Conservation (phyloP, 305 asterid species). For the Fraxinus velutina region DNA sequence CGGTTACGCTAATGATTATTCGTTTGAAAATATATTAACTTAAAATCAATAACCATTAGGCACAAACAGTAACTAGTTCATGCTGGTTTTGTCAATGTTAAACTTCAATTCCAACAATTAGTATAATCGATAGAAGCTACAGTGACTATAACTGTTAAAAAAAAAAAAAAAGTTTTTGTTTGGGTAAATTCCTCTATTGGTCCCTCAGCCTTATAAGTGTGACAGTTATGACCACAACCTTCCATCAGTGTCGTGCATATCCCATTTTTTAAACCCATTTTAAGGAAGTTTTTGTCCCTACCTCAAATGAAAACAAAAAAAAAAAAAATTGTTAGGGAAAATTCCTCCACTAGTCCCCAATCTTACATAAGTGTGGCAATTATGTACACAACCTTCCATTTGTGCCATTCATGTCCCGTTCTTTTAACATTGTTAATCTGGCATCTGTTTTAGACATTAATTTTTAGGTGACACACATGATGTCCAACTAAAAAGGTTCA, state of each 20-base stretch:
- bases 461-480: not conserved
- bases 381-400: not conserved
- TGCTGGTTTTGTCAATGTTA: too few relatives aligned
- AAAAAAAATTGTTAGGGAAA: not conserved
- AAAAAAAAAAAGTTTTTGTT: not conserved
- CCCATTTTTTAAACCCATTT: not conserved
- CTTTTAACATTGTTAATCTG: not conserved
- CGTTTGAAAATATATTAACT: too few relatives aligned
- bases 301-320: not conserved
- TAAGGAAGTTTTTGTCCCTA: not conserved
- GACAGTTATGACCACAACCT: not conserved
- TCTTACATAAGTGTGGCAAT: not conserved
- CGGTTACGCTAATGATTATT: not conserved
- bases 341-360: not conserved
- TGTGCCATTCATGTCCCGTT: not conserved
- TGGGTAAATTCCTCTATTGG: not conserved
- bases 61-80: too few relatives aligned
- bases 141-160: too few relatives aligned
- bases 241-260: not conserved
- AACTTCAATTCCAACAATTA: too few relatives aligned
- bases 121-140: too few relatives aligned
- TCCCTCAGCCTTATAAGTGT: not conserved
- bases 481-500: not conserved
- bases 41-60: too few relatives aligned
- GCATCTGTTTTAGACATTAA: not conserved